Base-by-base conservation (phyloP, 2,329 filamentous ascomycete genomes). In the Monilinia fructigena region DNA sequence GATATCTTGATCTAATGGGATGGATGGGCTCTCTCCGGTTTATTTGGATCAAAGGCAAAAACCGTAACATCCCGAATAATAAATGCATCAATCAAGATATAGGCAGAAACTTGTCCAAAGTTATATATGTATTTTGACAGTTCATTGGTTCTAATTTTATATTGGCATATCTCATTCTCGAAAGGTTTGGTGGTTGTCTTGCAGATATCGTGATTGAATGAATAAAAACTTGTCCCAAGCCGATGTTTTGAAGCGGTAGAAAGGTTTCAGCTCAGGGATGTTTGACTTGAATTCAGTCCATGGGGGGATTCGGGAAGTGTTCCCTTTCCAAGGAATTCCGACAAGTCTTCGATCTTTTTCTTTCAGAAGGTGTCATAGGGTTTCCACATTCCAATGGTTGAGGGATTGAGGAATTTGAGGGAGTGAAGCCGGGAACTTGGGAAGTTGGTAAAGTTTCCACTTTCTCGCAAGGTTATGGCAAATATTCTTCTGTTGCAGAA, bases 231-330 rank as follows among this genome's bases (percentile, higher is more conserved):
- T 26, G 10, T 59, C 31, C 55, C 55, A 47, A 59, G 55, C 40
- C 31, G 55, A 45, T 42, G 12, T 14, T 8, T 14, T 47, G 55
- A 45, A 58, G 55, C 55, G 23, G 40, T 47, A 48, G 56, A 10
- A 48, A 59, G 56, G 42, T 59, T 59, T 59, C 56, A 59, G 56
- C 56, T 48, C 56, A 48, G 56, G 56, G 56, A 47, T 35, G 20
- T 59, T 47, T 35, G 28, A 47, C 42, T 48, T 35, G 26, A 48
- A n/a, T 4, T 31, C 20, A 26, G 28, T 35, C 56, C 28, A 59
- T 48, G 18, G 20, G 12, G 20, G 28, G 20, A 23, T 48, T 59
- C 42, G 42, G 56, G 18, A 20, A 48, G 7, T 35, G 11, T 59
- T n/a, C 11, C 14, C 50, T 35, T 54, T 54, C 8, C 5, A 11